These are phyloP conservation scores for Globisporangium paroecandrum DNA, from an alignment of 352 stramenopile species.

Conservation along the genomic window DNA sequence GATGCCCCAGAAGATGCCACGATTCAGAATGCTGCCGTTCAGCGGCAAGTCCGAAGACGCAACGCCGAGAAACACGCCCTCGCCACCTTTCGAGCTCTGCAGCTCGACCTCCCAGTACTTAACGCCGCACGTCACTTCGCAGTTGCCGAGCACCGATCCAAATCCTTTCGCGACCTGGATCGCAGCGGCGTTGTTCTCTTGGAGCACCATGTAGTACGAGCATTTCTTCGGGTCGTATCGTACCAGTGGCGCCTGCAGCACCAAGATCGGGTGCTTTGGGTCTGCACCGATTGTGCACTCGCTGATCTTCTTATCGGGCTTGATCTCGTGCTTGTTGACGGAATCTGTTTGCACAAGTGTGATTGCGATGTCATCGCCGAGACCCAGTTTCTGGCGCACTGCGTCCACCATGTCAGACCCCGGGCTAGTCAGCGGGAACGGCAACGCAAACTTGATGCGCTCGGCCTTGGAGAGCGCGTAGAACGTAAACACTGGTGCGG, in stretches of 20 bases:
- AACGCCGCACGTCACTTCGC: slow-evolving; percentile 50
- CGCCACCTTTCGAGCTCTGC: slow-evolving; percentile 39
- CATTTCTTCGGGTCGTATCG: slow-evolving; percentile 66
- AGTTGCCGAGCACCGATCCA: slow-evolving; percentile 59
- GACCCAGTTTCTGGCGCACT: slow-evolving; percentile 44
- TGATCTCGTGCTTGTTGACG: slow-evolving; percentile 67
- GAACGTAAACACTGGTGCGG: slow-evolving; percentile 70
- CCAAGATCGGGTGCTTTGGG: slow-evolving; percentile 63
- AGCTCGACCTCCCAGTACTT: slow-evolving; percentile 86
- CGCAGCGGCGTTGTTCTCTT: slow-evolving; percentile 46
- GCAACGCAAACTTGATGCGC: slow-evolving; percentile 66
- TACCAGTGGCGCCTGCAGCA: slow-evolving; percentile 60
- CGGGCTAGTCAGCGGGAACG: slow-evolving; percentile 49
- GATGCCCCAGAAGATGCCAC: slow-evolving; percentile 70
- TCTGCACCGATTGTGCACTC: slow-evolving; percentile 65
- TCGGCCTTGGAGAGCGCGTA: slow-evolving; percentile 62
- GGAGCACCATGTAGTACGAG: slow-evolving; percentile 47
- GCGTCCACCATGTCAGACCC: slow-evolving; percentile 58
- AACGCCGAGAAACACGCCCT: slow-evolving; percentile 75
- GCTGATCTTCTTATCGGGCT: slow-evolving; percentile 46
- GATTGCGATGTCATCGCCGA: slow-evolving; percentile 52
- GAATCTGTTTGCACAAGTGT: slow-evolving; percentile 75
- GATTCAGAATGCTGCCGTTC: slow-evolving; percentile 56
- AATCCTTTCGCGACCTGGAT: slow-evolving; percentile 64
- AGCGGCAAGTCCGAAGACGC: slow-evolving; percentile 47